phyloP scores from a whole-genome alignment of 495 filamentous ascomycete genomes.

The Trichoderma virens region DNA sequence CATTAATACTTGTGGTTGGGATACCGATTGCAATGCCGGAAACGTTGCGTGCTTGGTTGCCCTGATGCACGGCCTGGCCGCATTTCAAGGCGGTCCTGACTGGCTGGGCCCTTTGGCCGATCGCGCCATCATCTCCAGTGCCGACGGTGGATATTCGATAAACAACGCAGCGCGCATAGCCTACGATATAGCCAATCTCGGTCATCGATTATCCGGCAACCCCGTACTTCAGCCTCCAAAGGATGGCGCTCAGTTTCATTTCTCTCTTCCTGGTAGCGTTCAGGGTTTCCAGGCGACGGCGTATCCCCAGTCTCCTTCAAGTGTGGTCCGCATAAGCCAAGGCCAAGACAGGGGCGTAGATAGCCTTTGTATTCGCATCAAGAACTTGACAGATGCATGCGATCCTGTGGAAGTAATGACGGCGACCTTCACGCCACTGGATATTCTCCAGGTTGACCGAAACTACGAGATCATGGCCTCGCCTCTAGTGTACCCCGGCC shows the following conservation, averaged over 20 bases:
- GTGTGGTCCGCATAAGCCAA: too few relatives aligned
- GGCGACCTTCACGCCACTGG: conserved; percentile 18
- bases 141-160: conserved; percentile 27
- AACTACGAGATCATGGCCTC: conserved; percentile 20
- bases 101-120: conserved; percentile 25
- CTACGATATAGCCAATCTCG: conserved; percentile 20
- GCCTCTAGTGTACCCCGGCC: conserved; percentile 24
- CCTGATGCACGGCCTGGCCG: conserved; percentile 25
- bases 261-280: conserved; percentile 23
- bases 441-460: conserved; percentile 10
- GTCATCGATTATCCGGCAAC: conserved; percentile 14
- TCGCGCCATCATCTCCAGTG: conserved; percentile 24
- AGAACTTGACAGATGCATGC: background rate
- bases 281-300: conserved; percentile 20
- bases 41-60: conserved; percentile 24
- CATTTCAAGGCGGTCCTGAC: conserved; percentile 19
- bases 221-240: conserved; percentile 17
- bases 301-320: too few relatives aligned
- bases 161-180: conserved; percentile 27
- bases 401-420: conserved; percentile 15
- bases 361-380: conserved; percentile 13
- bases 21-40: conserved; percentile 27
- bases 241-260: conserved; percentile 25
- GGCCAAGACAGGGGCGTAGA: too few relatives aligned
- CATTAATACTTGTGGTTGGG: conserved; percentile 27